phyloP scores from a whole-genome alignment of 2,329 filamentous ascomycete genomes.

The Tolypocladium endophyticum region DNA sequence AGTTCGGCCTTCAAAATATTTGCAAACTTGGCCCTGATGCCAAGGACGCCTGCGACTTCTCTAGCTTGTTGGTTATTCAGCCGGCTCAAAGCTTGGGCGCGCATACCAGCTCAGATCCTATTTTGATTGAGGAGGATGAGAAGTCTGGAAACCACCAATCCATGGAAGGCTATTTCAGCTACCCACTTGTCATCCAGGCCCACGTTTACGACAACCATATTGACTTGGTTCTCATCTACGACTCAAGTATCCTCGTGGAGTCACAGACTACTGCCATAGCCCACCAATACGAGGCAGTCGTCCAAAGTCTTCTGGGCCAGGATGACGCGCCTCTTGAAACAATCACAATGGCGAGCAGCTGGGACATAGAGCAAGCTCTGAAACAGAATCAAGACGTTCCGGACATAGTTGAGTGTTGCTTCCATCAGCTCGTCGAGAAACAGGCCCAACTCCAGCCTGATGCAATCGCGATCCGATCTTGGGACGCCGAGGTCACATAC shows the following conservation, averaged over 20 bases:
- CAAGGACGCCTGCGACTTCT: neutral
- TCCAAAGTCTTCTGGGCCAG: neutral
- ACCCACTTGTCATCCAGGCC: too few species aligned
- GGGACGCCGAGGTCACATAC: slow-evolving; percentile 30
- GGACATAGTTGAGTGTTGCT: neutral
- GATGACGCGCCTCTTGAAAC: neutral
- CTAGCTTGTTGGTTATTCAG: neutral
- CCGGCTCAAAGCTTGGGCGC: neutral
- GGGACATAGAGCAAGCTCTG: neutral
- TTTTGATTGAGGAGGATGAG: neutral
- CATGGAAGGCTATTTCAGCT: too few species aligned
- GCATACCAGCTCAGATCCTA: slow-evolving; percentile 1
- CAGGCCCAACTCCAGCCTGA: slow-evolving; percentile 5
- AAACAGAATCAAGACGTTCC: neutral
- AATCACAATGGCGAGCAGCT: too few species aligned
- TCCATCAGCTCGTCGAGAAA: neutral
- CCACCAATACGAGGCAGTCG: neutral
- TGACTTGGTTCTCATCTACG: too few species aligned
- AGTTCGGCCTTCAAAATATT: slow-evolving; percentile 8
- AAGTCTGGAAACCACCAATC: neutral
- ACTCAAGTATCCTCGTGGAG: too few species aligned
- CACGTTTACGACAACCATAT: too few species aligned
- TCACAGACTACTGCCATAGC: too few species aligned
- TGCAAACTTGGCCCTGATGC: neutral
- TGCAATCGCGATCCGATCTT: slow-evolving; percentile 26